These are phyloP conservation scores for Saccharomycopsis capsularis DNA, from an alignment of 805 yeast species.

Conservation along the genomic window DNA sequence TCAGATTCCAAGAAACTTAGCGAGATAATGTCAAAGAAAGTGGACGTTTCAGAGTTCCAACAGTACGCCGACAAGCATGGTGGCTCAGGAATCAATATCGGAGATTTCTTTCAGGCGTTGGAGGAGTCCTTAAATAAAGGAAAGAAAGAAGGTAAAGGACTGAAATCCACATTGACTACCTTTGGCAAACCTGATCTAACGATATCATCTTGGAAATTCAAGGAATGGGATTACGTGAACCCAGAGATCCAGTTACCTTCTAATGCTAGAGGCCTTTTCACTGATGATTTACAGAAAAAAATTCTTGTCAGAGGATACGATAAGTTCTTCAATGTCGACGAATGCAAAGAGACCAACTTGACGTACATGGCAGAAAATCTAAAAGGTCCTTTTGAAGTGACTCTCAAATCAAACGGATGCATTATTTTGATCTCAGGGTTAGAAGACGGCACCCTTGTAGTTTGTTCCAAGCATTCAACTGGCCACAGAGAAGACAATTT, in stretches of 20 bases:
- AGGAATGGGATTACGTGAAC: constrained; percentile 80
- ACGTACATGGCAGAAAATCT: constrained; percentile 31
- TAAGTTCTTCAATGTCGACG: constrained; percentile 83
- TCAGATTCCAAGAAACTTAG: too few relatives aligned
- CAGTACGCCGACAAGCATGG: neutral
- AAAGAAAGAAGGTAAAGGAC: constrained; percentile 14
- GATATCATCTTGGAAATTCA: constrained; percentile 63
- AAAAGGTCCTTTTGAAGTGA: constrained; percentile 70
- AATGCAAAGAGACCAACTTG: constrained; percentile 48
- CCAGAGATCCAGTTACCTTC: constrained; percentile 51
- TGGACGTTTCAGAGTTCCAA: neutral
- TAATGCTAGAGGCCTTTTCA: constrained; percentile 81
- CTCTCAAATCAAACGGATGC: constrained; percentile 91
- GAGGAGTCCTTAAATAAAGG: constrained; percentile 5
- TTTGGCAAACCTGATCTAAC: constrained; percentile 4
- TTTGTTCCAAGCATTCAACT: constrained; percentile 87
- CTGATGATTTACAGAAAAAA: constrained; percentile 30
- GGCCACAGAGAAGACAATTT: constrained; percentile 46
- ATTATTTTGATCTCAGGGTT: constrained; percentile 77
- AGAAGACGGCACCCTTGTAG: constrained; percentile 67
- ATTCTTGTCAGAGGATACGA: constrained; percentile 86
- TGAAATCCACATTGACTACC: neutral
- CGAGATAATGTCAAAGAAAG: too few relatives aligned
- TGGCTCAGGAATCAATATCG: neutral
- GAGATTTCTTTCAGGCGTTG: constrained; percentile 2